Evolutionary conservation across 106 monocot genomes (phyloP), one percentile per base, ranked within the genome.

Genomic region (Allium cepa): DNA sequence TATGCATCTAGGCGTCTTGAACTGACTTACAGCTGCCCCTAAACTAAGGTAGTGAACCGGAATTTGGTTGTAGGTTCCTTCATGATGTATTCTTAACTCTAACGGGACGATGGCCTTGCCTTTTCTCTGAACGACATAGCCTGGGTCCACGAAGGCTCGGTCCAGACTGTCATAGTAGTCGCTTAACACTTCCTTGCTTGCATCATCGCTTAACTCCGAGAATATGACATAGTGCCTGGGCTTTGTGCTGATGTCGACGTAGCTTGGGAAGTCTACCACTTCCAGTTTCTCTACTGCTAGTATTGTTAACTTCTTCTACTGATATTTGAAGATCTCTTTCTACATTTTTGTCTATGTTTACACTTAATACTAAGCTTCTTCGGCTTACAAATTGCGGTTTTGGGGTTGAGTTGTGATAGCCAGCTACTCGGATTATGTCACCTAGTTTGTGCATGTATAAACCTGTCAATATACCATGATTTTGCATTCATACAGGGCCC

Each of bases 331-430:
- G 72, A 75, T 96, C 95, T 10, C 84, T 85, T 79, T 96, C 95
- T 7, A 85, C 88, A 83, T 91, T 96, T 76, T 91, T 96, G 81
- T 96, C 95, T n/a, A 96, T 86, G 81, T 96, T 96, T 48, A 96
- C 69, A 64, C 59, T 84, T 14, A 96, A 74, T 17, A 91, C 52
- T 1, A 90, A 71, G 72, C 77, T 84, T 46, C 81, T 70, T 65
- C 95, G 69, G 78, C 91, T 80, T 22, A 96, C 60, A 55, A 91
- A 91, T 72, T 82, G 71, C 5, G 91, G 77, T 75, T 79, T 69
- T 15, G 94, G 94, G 0, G 91, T 81, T n/a, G 81, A 77, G 79
- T 91, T 88, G 81, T 95, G 79, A 49, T 88, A 95, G 10, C 83
- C 91, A 0, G 73, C 73, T 10, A 95, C 85, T 59, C 72, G 71